A percentile compares a stretch with the other conserved stretches of the same genome.
Evolutionary conservation across 2,329 filamentous ascomycete species (phyloP).

Genomic region (Arthrobotrys sinensis): DNA sequence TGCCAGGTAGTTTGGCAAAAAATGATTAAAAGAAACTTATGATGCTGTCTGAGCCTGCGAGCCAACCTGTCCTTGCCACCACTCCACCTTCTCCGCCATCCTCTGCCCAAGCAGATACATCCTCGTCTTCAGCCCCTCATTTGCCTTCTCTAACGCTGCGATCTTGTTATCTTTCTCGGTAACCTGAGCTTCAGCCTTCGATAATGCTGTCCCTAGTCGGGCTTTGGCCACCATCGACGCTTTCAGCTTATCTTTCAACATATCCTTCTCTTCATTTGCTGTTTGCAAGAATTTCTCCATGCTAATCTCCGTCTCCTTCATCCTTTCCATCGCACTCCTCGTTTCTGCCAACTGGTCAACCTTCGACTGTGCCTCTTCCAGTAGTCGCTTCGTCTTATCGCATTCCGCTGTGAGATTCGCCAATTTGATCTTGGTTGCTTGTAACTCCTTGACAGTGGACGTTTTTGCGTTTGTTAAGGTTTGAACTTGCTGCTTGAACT

Average conservation of each 20-base stretch:
- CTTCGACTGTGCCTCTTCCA: conserved; percentile 34
- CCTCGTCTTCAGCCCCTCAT: conserved; percentile 53
- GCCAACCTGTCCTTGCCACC: conserved; percentile 46
- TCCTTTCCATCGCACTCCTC: conserved; percentile 16
- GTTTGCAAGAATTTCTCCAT: conserved; percentile 28
- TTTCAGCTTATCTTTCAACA: conserved; percentile 22
- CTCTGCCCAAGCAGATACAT: conserved; percentile 53
- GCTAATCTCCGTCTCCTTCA: conserved; percentile 21
- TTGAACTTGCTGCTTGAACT: conserved; percentile 6
- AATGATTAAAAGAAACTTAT: conserved; percentile 2
- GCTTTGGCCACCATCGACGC: conserved; percentile 12
- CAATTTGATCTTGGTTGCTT: conserved; percentile 16
- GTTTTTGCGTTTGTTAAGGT: neutral
- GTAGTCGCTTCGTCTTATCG: conserved; percentile 11
- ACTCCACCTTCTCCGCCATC: conserved; percentile 57
- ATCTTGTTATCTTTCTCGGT: conserved; percentile 34
- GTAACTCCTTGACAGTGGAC: conserved; percentile 8
- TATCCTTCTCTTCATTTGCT: conserved; percentile 42
- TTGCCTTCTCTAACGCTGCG: conserved; percentile 30
- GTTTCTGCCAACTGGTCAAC: conserved; percentile 18
- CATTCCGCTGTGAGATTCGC: conserved; percentile 19
- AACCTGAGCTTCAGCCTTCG: conserved; percentile 18
- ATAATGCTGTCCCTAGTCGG: conserved; percentile 5
- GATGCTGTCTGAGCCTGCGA: conserved; percentile 27
- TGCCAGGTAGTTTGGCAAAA: neutral